A percentile compares a stretch with the other conserved stretches of the same genome.
Conservation (phyloP, 2,329 filamentous ascomycete species). For the Colletotrichum euphorbiae region DNA sequence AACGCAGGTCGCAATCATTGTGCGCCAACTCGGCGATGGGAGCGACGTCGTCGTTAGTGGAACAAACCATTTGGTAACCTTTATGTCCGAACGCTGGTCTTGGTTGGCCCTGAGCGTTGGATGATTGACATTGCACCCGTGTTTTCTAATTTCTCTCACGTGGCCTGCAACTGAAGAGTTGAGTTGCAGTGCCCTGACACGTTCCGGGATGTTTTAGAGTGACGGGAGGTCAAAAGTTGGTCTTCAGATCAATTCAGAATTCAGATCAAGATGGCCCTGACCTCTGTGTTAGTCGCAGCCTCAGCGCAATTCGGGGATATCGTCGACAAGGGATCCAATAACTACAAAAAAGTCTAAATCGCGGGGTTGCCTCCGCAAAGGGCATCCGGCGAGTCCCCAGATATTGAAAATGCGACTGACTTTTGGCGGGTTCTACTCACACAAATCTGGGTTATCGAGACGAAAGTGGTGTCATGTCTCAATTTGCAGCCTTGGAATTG, state of each 20-base stretch:
- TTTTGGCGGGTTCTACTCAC: neutral
- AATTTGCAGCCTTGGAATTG: neutral
- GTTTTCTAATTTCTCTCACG: too few species aligned
- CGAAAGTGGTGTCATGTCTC: constrained; percentile 11
- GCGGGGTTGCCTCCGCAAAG: constrained; percentile 24
- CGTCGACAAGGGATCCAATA: constrained; percentile 22
- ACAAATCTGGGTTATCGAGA: neutral
- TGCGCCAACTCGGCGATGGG: neutral
- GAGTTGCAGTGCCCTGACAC: neutral
- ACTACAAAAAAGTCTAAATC: constrained; percentile 23
- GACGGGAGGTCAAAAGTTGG: constrained; percentile 1
- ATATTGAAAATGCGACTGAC: constrained; percentile 22
- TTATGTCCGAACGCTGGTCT: too few species aligned
- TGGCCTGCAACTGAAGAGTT: neutral
- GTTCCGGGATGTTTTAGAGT: neutral
- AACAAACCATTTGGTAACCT: too few species aligned
- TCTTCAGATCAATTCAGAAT: neutral
- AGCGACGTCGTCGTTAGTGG: neutral
- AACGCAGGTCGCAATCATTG: too few species aligned
- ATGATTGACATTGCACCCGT: too few species aligned
- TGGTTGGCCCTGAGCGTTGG: neutral
- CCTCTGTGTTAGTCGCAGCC: neutral
- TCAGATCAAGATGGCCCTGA: constrained; percentile 4
- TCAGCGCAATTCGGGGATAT: neutral
- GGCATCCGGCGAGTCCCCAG: neutral